Evolutionary conservation across 257 asterid genomes (phyloP), one percentile per base, ranked within the genome.

Genomic region (Vinca minor): DNA sequence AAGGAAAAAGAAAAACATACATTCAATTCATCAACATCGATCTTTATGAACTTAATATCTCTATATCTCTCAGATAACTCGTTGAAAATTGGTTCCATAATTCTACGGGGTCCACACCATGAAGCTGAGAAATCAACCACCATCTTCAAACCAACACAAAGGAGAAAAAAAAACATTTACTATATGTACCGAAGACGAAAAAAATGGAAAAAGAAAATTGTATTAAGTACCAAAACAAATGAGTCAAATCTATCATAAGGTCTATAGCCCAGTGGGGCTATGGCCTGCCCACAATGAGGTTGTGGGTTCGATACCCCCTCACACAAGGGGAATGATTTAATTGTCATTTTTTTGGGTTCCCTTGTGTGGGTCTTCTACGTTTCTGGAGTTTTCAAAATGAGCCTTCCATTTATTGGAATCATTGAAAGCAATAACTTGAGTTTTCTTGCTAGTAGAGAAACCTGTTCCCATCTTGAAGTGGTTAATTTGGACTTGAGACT

Each of bases 81-180:
- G 6, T 77, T 66, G 50, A 91, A 32, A 5, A 74, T 68, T 12
- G 89, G 94, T 18, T 65, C 82, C 59, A 87, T 81, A 56, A 4
- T 35, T 63, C 74, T 67, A 32, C 88, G 85, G 15, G 95, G 95
- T 63, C 87, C 87, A 18, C 94, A 87, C 95, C 96, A 85, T 23
- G 85, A 41, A 6, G 95, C 91, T 2, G 87, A 76, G 85, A 90
- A 87, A 71, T 87, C 74, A 15, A 85, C 50, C 55, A 87, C 89
- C 69, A 85, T 74, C 95, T 85, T 69, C 68, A 56, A 66, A 41
- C 67, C 21, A n/a, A n/a, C n/a, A n/a, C n/a, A n/a, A 14, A 44
- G 49, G 17, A 44, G 49, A 2, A 35, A 29, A 45, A 63, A 6
- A 69, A 73, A 21, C 23, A 42, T 28, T 52, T 13, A 60, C 29